Evolutionary conservation across 306 rosid genomes (phyloP).

Genomic region (Rosa multiflora): DNA sequence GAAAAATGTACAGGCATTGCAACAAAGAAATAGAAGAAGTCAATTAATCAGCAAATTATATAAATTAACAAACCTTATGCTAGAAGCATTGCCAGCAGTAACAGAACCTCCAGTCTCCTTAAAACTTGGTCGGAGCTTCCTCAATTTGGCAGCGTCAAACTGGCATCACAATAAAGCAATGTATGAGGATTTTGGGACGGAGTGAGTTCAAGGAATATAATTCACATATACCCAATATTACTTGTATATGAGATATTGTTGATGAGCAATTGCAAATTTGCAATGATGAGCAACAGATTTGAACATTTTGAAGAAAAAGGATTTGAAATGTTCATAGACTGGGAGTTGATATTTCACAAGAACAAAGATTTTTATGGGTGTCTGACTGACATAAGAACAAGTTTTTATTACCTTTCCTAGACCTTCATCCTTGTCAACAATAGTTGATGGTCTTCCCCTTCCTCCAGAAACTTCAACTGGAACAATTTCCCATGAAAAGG

Average conservation of each 20-base stretch:
- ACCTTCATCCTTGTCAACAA: conserved; percentile 86
- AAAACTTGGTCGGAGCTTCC: conserved; percentile 98
- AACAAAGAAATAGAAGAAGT: conserved; percentile 1
- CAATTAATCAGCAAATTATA: background rate
- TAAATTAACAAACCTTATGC: conserved; percentile 70
- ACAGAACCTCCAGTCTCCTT: conserved; percentile 92
- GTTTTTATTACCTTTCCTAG: conserved; percentile 72
- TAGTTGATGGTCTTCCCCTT: conserved; percentile 84
- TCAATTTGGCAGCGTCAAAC: conserved; percentile 92
- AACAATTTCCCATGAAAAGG: conserved; percentile 89
- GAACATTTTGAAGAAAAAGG: background rate
- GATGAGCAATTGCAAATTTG: background rate
- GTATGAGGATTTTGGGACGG: background rate
- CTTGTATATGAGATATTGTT: background rate
- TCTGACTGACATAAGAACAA: conserved; percentile 6
- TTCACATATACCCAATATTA: background rate
- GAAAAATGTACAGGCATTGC: background rate
- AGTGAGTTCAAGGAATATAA: conserved; percentile 1
- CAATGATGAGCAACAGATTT: background rate
- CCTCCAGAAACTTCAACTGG: conserved; percentile 98
- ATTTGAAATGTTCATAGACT: background rate
- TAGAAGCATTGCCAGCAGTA: conserved; percentile 98
- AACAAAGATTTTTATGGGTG: background rate
- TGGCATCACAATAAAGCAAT: conserved; percentile 38
- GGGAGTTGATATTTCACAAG: background rate